Evolutionary conservation across 169 alveolate species (phyloP).

Genomic region (Plasmodium billcollinsi): DNA sequence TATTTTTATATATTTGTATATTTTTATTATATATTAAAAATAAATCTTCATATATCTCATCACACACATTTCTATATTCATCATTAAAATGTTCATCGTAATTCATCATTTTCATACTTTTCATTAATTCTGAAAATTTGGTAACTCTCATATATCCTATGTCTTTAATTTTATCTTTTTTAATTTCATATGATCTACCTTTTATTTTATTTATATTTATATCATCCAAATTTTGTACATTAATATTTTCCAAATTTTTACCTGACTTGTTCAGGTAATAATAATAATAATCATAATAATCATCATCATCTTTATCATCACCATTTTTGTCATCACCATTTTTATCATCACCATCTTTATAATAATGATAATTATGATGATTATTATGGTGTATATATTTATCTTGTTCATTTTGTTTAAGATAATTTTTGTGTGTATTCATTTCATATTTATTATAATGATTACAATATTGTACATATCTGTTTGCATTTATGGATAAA

Average conservation of each 20-base stretch:
- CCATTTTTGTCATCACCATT: not conserved
- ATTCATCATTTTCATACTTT: not conserved
- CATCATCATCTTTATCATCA: not conserved
- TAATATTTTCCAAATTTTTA: not conserved
- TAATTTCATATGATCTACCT: not conserved
- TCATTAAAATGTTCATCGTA: not conserved
- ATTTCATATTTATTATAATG: not conserved
- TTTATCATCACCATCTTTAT: constrained; percentile 6
- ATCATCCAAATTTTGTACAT: constrained; percentile 34
- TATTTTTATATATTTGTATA: constrained; percentile 44
- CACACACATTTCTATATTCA: constrained; percentile 28
- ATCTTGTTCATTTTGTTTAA: not conserved
- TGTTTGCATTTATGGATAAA: not conserved
- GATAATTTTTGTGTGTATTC: not conserved
- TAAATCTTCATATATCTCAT: constrained; percentile 53
- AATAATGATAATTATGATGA: not conserved
- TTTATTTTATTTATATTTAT: constrained; percentile 15
- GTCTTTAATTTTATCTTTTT: not conserved
- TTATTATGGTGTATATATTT: not conserved
- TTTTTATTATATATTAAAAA: constrained; percentile 27
- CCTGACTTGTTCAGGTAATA: constrained; percentile 13
- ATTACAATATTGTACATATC: not conserved
- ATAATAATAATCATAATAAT: not conserved
- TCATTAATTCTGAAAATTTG: not conserved
- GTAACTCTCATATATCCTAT: not conserved